A percentile compares a stretch with the other conserved stretches of the same genome.
Evolutionary conservation across 441 rosid species (phyloP).

Genomic region (Hura crepitans): DNA sequence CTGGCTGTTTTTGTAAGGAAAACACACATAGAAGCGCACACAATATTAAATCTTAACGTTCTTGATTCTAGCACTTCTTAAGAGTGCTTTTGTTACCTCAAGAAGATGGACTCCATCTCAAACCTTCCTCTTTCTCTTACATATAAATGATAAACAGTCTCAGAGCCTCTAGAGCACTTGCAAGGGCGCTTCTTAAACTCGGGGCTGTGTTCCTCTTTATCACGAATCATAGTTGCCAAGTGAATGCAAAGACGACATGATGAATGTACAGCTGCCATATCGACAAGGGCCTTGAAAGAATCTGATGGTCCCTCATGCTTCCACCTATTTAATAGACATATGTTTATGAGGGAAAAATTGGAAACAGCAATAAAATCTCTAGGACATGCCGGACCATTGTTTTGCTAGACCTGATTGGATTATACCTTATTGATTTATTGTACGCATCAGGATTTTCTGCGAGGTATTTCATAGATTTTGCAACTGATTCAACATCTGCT

Average conservation of each 20-base stretch:
- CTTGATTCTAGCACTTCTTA: not conserved
- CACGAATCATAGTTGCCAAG: conserved; percentile 61
- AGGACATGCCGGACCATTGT: not conserved
- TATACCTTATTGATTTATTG: conserved; percentile 63
- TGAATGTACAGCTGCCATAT: conserved; percentile 91
- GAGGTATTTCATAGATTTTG: conserved; percentile 66
- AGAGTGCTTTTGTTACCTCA: conserved; percentile 42
- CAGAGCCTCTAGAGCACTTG: conserved; percentile 64
- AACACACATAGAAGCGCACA: too few relatives aligned
- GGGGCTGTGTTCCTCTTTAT: conserved; percentile 60
- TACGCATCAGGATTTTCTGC: conserved; percentile 62
- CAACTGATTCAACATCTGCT: conserved; percentile 53
- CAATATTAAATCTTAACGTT: not conserved
- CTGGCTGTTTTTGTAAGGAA: too few relatives aligned
- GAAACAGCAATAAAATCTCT: conserved; percentile 2
- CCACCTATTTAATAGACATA: conserved; percentile 53
- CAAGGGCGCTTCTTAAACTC: conserved; percentile 64
- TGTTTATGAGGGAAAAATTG: conserved; percentile 16
- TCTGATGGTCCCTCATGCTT: conserved; percentile 82
- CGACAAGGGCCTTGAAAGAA: conserved; percentile 86
- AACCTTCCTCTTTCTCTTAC: conserved; percentile 83
- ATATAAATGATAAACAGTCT: conserved; percentile 60
- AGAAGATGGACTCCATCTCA: conserved; percentile 67
- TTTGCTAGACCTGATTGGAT: not conserved
- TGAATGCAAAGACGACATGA: conserved; percentile 92